Percentiles rank a stretch among this genome's conserved stretches.
phyloP scores from a whole-genome alignment of 2,329 filamentous ascomycete genomes.

The Lasiodiplodia gonubiensis region DNA sequence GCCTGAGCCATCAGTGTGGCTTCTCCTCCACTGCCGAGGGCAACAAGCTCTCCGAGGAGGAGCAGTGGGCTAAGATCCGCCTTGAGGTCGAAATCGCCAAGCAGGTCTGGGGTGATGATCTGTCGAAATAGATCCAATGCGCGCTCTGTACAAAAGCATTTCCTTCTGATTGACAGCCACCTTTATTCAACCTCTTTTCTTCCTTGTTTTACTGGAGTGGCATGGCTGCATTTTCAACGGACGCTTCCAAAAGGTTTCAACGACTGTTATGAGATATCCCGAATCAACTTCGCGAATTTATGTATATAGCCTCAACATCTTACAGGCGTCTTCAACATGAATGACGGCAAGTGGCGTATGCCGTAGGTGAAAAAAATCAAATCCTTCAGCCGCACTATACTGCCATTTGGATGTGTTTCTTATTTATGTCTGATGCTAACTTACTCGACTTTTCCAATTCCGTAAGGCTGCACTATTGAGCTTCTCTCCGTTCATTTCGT shows the following conservation, averaged over 20 bases:
- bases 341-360: constrained; percentile 7
- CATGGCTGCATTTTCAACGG: constrained; percentile 8
- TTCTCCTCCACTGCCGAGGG: constrained; percentile 64
- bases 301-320: constrained; percentile 3
- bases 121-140: constrained; percentile 35
- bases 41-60: constrained; percentile 61
- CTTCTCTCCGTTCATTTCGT: too few relatives aligned
- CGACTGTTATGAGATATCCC: constrained; percentile 27
- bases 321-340: constrained; percentile 2
- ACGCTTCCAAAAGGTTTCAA: constrained; percentile 26
- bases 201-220: neutral
- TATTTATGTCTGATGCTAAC: too few relatives aligned
- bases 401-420: too few relatives aligned
- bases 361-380: constrained; percentile 11
- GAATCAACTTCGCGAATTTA: constrained; percentile 28
- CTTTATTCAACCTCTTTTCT: neutral
- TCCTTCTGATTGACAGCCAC: neutral
- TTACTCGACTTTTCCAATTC: too few relatives aligned
- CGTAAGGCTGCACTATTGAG: too few relatives aligned
- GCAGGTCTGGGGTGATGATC: constrained; percentile 61
- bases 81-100: constrained; percentile 63
- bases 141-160: neutral
- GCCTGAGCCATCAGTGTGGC: constrained; percentile 63
- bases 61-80: constrained; percentile 64
- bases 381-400: neutral